These are phyloP conservation scores for Pseudonectria foliicola DNA, from an alignment of 2,329 filamentous ascomycete genomes.

Conservation along the genomic window DNA sequence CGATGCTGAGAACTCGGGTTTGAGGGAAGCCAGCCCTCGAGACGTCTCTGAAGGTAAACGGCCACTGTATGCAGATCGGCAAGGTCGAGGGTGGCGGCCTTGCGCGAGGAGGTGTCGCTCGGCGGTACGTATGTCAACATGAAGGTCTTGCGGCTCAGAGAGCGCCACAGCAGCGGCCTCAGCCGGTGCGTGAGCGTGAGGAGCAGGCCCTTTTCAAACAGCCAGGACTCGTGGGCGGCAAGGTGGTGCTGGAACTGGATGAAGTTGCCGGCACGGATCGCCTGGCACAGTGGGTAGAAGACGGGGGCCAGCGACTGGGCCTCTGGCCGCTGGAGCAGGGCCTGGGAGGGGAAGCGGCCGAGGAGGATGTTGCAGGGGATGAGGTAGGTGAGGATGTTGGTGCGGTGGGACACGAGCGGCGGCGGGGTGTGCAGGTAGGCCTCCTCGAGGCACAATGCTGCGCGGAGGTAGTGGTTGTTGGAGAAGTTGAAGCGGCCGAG, in stretches of 20 bases:
- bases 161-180: conserved; percentile 77
- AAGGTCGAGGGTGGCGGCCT: conserved; percentile 69
- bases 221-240: conserved; percentile 59
- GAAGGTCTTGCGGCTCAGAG: conserved; percentile 71
- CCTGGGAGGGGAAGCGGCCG: conserved; percentile 68
- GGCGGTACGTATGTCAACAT: conserved; percentile 69
- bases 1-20: conserved; percentile 26
- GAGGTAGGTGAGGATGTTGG: conserved; percentile 75
- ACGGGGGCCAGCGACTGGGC: conserved; percentile 50
- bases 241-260: conserved; percentile 65
- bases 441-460: conserved; percentile 65
- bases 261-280: conserved; percentile 69
- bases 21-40: conserved; percentile 50
- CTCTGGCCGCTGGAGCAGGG: conserved; percentile 61
- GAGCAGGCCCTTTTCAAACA: conserved; percentile 67
- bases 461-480: conserved; percentile 74
- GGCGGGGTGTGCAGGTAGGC: conserved; percentile 66
- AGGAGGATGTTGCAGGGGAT: conserved; percentile 77
- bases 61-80: conserved; percentile 59
- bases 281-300: conserved; percentile 66
- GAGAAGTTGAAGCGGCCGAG: conserved; percentile 85
- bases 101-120: conserved; percentile 43
- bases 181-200: conserved; percentile 70
- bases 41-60: conserved; percentile 54
- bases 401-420: conserved; percentile 63